Evolutionary conservation across 805 yeast species (phyloP).

Genomic region (Starmerella powellii): DNA sequence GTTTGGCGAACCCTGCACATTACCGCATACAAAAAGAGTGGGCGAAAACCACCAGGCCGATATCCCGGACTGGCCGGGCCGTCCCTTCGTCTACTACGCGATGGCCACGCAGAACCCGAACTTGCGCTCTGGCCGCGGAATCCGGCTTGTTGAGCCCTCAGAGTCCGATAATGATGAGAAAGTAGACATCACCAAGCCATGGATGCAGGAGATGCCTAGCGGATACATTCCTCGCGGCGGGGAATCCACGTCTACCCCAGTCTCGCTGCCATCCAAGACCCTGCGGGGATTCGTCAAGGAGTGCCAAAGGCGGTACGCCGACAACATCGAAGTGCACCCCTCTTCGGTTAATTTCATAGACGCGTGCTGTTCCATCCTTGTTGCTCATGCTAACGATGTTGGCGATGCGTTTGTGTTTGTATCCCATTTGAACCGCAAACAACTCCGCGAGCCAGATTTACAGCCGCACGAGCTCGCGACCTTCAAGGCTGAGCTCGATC

Average conservation of each 20-base stretch:
- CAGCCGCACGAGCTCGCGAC: constrained; percentile 45
- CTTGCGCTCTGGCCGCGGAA: too few relatives aligned
- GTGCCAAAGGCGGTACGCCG: constrained; percentile 45
- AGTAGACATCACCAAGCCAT: constrained; percentile 29
- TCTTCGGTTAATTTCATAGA: constrained; percentile 57
- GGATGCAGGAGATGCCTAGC: constrained; percentile 68
- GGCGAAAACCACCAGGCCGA: constrained; percentile 56
- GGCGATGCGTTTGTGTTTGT: constrained; percentile 39
- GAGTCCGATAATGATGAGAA: constrained; percentile 11
- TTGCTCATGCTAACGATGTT: constrained; percentile 42
- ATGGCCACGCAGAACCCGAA: neutral
- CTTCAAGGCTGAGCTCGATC: constrained; percentile 65
- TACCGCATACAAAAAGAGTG: constrained; percentile 62
- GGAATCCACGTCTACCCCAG: constrained; percentile 43
- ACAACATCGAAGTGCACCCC: constrained; percentile 40
- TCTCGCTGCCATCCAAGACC: constrained; percentile 44
- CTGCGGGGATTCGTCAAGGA: constrained; percentile 44
- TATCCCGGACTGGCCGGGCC: constrained; percentile 53
- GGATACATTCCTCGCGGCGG: constrained; percentile 76
- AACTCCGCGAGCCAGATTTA: constrained; percentile 68
- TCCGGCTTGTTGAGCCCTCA: constrained; percentile 11
- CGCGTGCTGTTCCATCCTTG: constrained; percentile 45
- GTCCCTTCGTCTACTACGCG: constrained; percentile 55
- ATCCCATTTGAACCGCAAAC: constrained; percentile 40
- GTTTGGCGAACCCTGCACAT: constrained; percentile 64